A percentile compares a stretch with the other conserved stretches of the same genome.
These are phyloP conservation scores for Wickerhamomyces alni DNA, from an alignment of 805 yeast species.

Conservation along the genomic window DNA sequence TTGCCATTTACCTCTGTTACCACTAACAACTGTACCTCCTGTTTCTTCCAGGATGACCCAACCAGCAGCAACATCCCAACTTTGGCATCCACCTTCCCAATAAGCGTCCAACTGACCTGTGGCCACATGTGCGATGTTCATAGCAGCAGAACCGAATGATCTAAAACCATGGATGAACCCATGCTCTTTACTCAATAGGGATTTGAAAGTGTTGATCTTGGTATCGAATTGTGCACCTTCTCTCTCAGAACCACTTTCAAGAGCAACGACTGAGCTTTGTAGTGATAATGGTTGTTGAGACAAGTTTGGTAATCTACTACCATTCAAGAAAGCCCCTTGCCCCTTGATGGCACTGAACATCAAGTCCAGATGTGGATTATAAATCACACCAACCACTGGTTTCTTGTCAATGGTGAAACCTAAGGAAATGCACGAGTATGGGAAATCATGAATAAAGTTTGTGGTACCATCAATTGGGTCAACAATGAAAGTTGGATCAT, in stretches of 20 bases:
- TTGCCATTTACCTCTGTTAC: conserved; percentile 42
- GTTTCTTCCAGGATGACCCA: conserved; percentile 56
- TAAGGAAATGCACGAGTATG: conserved; percentile 54
- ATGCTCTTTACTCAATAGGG: conserved; percentile 41
- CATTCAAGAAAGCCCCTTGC: conserved; percentile 49
- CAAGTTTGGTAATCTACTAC: conserved; percentile 27
- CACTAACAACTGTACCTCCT: conserved; percentile 54
- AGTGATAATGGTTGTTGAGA: conserved; percentile 33
- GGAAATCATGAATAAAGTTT: conserved; percentile 57
- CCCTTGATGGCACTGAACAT: conserved; percentile 51
- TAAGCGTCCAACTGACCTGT: conserved; percentile 54
- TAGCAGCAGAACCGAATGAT: conserved; percentile 58
- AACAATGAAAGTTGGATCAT: conserved; percentile 55
- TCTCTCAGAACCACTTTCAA: conserved; percentile 60
- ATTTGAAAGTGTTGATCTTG: conserved; percentile 42
- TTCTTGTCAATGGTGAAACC: conserved; percentile 44
- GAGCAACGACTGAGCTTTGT: conserved; percentile 48
- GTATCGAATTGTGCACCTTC: conserved; percentile 42
- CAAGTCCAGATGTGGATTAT: conserved; percentile 50
- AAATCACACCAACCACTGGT: conserved; percentile 62
- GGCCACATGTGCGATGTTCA: conserved; percentile 54
- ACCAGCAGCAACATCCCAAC: conserved; percentile 69
- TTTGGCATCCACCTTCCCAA: conserved; percentile 68
- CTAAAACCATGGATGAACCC: conserved; percentile 59
- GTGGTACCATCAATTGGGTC: conserved; percentile 67